Percentiles rank a stretch among this genome's conserved stretches.
Evolutionary conservation across 495 filamentous ascomycete genomes (phyloP).

Genomic region (Neurospora sp.): DNA sequence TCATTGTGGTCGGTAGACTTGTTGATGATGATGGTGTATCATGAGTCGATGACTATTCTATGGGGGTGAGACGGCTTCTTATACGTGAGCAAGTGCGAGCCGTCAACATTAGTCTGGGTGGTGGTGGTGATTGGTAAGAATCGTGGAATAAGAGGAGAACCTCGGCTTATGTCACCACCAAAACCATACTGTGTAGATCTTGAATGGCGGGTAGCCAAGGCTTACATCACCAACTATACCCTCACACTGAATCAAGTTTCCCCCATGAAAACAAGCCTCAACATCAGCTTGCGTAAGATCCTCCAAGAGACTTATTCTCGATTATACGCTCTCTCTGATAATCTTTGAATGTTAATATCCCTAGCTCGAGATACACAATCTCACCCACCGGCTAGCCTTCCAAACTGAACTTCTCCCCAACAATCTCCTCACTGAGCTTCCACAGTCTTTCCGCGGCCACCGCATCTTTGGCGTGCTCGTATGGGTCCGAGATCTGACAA

Average conservation of each 20-base stretch:
- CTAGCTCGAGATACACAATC: neutral
- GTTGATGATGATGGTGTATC: neutral
- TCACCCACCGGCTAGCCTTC: neutral
- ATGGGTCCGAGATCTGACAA: conserved; percentile 25
- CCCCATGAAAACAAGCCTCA: too few species aligned
- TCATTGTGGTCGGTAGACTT: neutral
- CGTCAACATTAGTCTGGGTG: neutral
- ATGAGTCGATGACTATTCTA: neutral
- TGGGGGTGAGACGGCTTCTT: neutral
- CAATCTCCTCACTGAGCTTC: conserved; percentile 39
- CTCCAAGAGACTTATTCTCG: too few species aligned
- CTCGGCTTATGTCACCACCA: neutral
- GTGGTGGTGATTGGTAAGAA: neutral
- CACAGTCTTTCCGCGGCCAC: conserved; percentile 41
- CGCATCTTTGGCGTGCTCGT: conserved; percentile 17
- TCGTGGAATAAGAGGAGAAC: neutral
- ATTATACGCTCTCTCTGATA: too few species aligned
- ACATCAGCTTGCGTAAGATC: too few species aligned
- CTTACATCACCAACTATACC: neutral
- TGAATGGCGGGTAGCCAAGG: neutral
- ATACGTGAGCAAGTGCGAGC: neutral
- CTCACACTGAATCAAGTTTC: too few species aligned
- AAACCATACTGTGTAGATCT: neutral
- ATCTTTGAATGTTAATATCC: too few species aligned
- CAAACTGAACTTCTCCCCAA: conserved; percentile 31